phyloP scores from a whole-genome alignment of 1,284 basidiomycete species.

The Phellopilus nigrolimitatus region DNA sequence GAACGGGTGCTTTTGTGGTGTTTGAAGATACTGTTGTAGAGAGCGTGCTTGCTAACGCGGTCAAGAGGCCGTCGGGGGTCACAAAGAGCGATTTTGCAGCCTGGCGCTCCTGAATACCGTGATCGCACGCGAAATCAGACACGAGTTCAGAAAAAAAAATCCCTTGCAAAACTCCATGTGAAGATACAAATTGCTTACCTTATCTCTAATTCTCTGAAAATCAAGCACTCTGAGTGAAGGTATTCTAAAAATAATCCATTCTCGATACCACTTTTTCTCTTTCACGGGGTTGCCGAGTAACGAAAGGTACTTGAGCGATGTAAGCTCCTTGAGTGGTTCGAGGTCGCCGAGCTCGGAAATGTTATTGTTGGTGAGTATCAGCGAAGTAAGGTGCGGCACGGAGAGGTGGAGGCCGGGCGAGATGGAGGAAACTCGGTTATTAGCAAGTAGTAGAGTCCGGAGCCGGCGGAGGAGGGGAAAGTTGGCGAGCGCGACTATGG shows the following conservation, averaged over 20 bases:
- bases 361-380: conserved; percentile 78
- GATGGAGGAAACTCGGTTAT: conserved; percentile 83
- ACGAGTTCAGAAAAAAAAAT: conserved; percentile 15
- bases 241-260: conserved; percentile 86
- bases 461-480: conserved; percentile 80
- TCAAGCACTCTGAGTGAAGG: conserved; percentile 89
- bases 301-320: conserved; percentile 75
- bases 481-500: conserved; percentile 84
- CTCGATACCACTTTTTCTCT: conserved; percentile 94
- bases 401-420: conserved; percentile 78
- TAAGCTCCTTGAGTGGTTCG: conserved; percentile 78
- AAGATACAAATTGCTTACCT: conserved; percentile 56
- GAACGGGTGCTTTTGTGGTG: conserved; percentile 51
- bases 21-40: conserved; percentile 67
- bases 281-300: conserved; percentile 89
- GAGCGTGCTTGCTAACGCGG: conserved; percentile 76
- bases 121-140: conserved; percentile 23
- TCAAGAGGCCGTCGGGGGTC: conserved; percentile 71
- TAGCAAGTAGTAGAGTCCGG: conserved; percentile 76
- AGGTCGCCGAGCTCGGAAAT: conserved; percentile 77
- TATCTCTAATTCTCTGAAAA: conserved; percentile 94
- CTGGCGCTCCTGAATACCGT: conserved; percentile 60
- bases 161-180: too few species aligned
- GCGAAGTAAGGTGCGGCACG: conserved; percentile 77
- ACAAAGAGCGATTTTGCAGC: conserved; percentile 72